Evolutionary conservation across 345 rosid genomes (phyloP).

Genomic region (Pistacia integerrima): DNA sequence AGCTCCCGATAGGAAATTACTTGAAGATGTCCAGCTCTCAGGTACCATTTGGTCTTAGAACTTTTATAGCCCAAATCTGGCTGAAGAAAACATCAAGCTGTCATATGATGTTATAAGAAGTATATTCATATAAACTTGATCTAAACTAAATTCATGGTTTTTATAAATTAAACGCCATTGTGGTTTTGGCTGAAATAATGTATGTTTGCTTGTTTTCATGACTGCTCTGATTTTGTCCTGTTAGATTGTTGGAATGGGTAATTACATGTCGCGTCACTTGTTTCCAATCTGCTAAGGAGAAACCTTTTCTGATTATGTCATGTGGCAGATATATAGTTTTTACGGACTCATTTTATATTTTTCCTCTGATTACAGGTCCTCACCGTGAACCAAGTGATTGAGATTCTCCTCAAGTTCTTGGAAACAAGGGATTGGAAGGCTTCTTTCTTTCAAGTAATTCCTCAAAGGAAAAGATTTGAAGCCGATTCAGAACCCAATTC

Average conservation of each 20-base stretch:
- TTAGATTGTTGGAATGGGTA: background rate
- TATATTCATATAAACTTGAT: background rate
- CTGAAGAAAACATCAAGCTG: background rate
- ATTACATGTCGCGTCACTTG: background rate
- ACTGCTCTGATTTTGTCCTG: background rate
- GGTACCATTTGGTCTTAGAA: slow-evolving; percentile 41
- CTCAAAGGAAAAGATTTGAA: slow-evolving; percentile 77
- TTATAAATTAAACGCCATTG: background rate
- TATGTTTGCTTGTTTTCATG: background rate
- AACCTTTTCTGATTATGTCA: background rate
- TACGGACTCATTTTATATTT: no score
- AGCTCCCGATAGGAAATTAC: slow-evolving; percentile 81
- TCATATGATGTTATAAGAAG: background rate
- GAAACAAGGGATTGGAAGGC: slow-evolving; percentile 87
- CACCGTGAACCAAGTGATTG: slow-evolving; percentile 92
- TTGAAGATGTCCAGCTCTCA: slow-evolving; percentile 96
- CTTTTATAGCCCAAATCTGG: background rate
- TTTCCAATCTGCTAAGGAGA: background rate
- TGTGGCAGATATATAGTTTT: no score
- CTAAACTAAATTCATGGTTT: background rate
- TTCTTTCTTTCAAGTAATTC: slow-evolving; percentile 87
- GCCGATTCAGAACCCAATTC: slow-evolving; percentile 43
- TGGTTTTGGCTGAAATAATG: background rate
- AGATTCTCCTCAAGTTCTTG: slow-evolving; percentile 80
- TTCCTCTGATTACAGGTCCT: slow-evolving; percentile 59